Evolutionary conservation across 108 stramenopile species (phyloP).

Genomic region (Nannochloropsis gaditana): DNA sequence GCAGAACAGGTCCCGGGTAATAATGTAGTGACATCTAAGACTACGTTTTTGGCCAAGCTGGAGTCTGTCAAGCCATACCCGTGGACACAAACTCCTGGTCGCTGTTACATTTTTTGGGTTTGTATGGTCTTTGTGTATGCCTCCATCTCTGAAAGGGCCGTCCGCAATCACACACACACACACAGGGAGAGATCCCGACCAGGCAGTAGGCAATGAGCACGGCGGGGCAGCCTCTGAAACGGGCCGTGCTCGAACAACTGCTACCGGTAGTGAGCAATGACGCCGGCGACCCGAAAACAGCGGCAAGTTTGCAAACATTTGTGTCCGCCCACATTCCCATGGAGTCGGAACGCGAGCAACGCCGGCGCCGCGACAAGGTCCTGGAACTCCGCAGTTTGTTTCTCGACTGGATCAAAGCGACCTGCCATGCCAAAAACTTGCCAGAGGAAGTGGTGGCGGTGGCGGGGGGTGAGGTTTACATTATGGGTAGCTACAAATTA

Average conservation of each 20-base stretch:
- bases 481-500: constrained; percentile 83
- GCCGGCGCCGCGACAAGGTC: constrained; percentile 23
- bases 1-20: too few species aligned
- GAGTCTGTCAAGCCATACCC: too few species aligned
- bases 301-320: not conserved
- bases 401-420: constrained; percentile 27
- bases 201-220: not conserved
- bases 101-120: too few species aligned
- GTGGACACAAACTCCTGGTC: too few species aligned
- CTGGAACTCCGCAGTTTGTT: constrained; percentile 23
- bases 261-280: not conserved
- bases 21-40: too few species aligned
- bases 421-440: constrained; percentile 33
- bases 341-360: constrained; percentile 23
- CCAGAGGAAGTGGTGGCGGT: constrained; percentile 50
- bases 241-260: not conserved
- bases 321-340: not conserved
- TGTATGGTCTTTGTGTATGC: too few species aligned
- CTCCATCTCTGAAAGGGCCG: too few species aligned
- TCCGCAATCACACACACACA: too few species aligned
- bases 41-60: too few species aligned
- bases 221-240: not conserved
- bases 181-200: not conserved
- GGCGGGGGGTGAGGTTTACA: constrained; percentile 53
- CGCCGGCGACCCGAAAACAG: not conserved